A percentile compares a stretch with the other conserved stretches of the same genome.
Evolutionary conservation across 2,329 filamentous ascomycete genomes (phyloP).

Genomic region (Sphaerulina musiva): DNA sequence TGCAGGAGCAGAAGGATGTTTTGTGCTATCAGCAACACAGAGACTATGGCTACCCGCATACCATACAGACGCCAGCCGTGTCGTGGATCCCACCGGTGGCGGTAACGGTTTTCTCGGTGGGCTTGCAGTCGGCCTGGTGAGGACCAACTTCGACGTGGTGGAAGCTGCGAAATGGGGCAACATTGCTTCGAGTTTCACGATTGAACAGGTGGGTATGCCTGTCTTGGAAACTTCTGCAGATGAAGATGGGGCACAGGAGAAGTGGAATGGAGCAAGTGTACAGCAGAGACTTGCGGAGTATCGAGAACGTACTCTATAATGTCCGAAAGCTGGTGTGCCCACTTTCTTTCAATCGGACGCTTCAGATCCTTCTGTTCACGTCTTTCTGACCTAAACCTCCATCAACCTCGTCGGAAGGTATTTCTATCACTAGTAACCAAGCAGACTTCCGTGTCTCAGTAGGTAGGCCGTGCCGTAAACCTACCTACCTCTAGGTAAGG

Average conservation of each 20-base stretch:
- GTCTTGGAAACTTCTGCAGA: constrained; percentile 34
- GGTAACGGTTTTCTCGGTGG: constrained; percentile 81
- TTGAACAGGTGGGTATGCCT: constrained; percentile 89
- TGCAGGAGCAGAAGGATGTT: constrained; percentile 65
- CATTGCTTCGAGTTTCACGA: constrained; percentile 82
- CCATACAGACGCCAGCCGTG: constrained; percentile 50
- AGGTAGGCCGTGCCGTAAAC: too few species aligned
- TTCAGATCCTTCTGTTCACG: too few species aligned
- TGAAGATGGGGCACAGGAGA: constrained; percentile 32
- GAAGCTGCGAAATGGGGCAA: constrained; percentile 72
- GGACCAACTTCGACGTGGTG: constrained; percentile 51
- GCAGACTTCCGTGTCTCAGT: too few species aligned
- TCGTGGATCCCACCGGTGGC: constrained; percentile 89
- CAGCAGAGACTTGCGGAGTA: constrained; percentile 39
- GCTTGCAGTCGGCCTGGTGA: constrained; percentile 50
- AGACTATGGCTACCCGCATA: constrained; percentile 70
- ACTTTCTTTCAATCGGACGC: too few species aligned
- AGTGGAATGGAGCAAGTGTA: constrained; percentile 45
- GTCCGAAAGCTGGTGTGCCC: too few species aligned
- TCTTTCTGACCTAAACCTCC: too few species aligned
- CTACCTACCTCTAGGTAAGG: too few species aligned
- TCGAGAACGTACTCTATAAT: constrained; percentile 1
- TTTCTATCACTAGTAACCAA: too few species aligned
- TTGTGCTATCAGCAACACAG: constrained; percentile 34
- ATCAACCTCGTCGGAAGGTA: too few species aligned